A percentile compares a stretch with the other conserved stretches of the same genome.
These are phyloP conservation scores for Plenodomus biglobosus DNA, from an alignment of 2,329 filamentous ascomycete genomes.

Conservation along the genomic window DNA sequence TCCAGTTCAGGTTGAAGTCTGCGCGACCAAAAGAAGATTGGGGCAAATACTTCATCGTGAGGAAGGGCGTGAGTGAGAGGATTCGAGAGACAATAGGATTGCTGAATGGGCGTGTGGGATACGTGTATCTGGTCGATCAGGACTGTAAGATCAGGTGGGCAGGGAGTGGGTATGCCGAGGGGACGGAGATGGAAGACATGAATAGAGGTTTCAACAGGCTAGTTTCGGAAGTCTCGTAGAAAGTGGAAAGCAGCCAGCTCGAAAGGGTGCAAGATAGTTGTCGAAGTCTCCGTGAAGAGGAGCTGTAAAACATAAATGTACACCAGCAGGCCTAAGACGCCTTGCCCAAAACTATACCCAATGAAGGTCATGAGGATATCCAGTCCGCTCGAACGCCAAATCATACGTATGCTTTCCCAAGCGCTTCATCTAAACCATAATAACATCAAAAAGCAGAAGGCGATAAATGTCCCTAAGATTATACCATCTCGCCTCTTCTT, in stretches of 20 bases:
- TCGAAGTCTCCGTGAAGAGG: conserved; percentile 5
- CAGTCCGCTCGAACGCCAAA: conserved; percentile 28
- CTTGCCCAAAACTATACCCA: conserved; percentile 13
- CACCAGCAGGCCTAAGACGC: conserved; percentile 24
- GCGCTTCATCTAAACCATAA: conserved; percentile 56
- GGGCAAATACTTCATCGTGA: conserved; percentile 61
- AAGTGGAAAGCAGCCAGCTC: background rate
- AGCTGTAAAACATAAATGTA: conserved; percentile 35
- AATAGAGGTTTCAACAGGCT: conserved; percentile 65
- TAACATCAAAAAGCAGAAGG: conserved; percentile 85
- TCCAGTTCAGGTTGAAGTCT: conserved; percentile 54
- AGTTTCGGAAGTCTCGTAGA: conserved; percentile 43
- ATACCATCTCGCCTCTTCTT: conserved; percentile 95
- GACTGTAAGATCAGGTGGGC: conserved; percentile 93
- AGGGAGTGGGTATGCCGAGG: conserved; percentile 70
- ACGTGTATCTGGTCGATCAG: conserved; percentile 86
- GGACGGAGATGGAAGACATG: conserved; percentile 67
- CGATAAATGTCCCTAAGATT: conserved; percentile 88
- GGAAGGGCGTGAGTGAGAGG: conserved; percentile 57
- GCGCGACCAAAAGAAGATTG: conserved; percentile 55
- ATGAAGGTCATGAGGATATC: conserved; percentile 32
- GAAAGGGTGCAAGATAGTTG: conserved; percentile 8
- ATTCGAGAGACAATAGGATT: conserved; percentile 64
- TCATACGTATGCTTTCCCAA: conserved; percentile 5
- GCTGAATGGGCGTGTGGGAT: conserved; percentile 89